Evolutionary conservation across 768 basidiomycete species (phyloP).

Genomic region (Russula virescens): DNA sequence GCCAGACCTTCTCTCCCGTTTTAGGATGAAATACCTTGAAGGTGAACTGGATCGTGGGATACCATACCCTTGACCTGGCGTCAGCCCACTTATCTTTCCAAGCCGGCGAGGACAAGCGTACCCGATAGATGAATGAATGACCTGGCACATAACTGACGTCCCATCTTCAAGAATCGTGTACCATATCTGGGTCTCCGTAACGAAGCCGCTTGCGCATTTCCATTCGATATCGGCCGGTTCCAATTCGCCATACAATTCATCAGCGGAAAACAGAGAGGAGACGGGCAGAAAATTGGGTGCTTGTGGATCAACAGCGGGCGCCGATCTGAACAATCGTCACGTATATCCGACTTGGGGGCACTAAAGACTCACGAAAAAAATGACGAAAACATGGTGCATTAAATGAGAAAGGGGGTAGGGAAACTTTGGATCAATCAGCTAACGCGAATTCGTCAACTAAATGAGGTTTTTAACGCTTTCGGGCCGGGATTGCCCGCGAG

Average conservation of each 20-base stretch:
- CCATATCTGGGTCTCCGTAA: constrained; percentile 85
- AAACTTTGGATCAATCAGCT: not conserved
- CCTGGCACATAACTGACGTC: constrained; percentile 68
- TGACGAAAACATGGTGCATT: constrained; percentile 65
- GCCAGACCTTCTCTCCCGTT: constrained; percentile 73
- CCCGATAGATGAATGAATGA: constrained; percentile 89
- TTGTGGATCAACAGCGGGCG: constrained; percentile 52
- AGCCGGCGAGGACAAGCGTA: constrained; percentile 37
- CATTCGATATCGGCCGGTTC: constrained; percentile 73
- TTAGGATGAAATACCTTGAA: constrained; percentile 82
- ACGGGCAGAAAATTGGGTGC: constrained; percentile 84
- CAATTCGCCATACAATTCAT: constrained; percentile 70
- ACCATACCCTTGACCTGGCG: constrained; percentile 63
- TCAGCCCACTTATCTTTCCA: constrained; percentile 9
- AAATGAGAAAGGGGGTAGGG: constrained; percentile 2
- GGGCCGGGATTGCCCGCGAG: constrained; percentile 10
- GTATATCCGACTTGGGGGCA: not conserved
- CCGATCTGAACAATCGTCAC: constrained; percentile 38
- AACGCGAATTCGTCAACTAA: not conserved
- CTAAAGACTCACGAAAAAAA: constrained; percentile 63
- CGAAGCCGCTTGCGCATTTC: constrained; percentile 76
- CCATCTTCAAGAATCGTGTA: constrained; percentile 83
- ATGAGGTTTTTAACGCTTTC: not conserved
- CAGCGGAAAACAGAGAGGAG: constrained; percentile 47
- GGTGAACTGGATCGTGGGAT: constrained; percentile 90